Base-by-base conservation (phyloP, 2,329 filamentous ascomycete genomes). In the Alternaria sp. region DNA sequence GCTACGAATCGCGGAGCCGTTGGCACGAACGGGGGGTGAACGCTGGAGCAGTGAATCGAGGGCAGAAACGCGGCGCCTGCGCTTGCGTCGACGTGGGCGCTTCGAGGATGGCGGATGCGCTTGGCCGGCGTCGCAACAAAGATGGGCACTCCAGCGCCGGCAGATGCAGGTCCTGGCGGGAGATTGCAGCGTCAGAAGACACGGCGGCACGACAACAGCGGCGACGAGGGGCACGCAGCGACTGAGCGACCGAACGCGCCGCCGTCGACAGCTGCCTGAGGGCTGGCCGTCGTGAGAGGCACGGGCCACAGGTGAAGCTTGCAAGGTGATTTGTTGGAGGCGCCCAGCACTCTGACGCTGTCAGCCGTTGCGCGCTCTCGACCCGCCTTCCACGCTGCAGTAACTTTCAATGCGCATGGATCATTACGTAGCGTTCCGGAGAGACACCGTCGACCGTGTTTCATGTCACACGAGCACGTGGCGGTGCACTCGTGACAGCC, bases 51-150 rank as follows among this genome's bases (percentile, higher is more conserved):
- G 12, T 45, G 53, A 49, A 63, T 32, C 32, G 28, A 57, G 28
- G 54, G 6, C 17, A 44, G 44, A 44, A 36, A 57, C 63, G 59
- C 56, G 53, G 60, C 60, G 59, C 43, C 26, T 45, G 60, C 59
- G 51, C 61, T 57, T 50, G 62, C 60, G 45, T 55, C 49, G 40
- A 64, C 40, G 44, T 25, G 62, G 62, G 66, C 62, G 71, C 68
- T 60, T 63, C 51, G 55, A 64, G 57, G 65, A 64, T 49, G 51
- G 60, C 58, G 43, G 65, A 63, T 61, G 60, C 62, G 47, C 63
- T 63, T 57, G 57, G 46, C 61, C 53, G 61, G 15, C 32, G 32
- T 60, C 50, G 67, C 56, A 65, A 66, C 69, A 65, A 65, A 63
- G 65, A 62, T 59, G 62, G 50, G 56, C n/a, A 62, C 57, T 59